Base-by-base conservation (phyloP, 1,284 basidiomycete genomes). In the Gomphus bonarii region DNA sequence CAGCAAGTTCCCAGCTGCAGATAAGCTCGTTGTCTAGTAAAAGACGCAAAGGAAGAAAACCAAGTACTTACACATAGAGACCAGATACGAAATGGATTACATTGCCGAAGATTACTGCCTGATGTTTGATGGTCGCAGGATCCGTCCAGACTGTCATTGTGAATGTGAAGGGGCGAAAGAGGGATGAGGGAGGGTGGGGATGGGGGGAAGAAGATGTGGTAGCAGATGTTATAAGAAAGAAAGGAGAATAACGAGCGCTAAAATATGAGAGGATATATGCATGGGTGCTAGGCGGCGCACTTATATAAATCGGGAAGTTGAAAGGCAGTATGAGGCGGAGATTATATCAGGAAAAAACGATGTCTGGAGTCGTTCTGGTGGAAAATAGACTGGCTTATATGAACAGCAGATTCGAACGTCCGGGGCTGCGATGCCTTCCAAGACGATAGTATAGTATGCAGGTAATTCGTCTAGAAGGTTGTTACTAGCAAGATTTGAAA, bases 211-310 rank as follows among this genome's bases (percentile, higher is more conserved):
- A 18, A 40, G 38, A 40, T n/a, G 38, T 16, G 42, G 8, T 22
- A 44, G 43, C 20, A 9, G 43, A 22, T 22, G 40, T 22, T 44
- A 44, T 44, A 31, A 84, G 69, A 65, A 85, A 85, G 66, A 84
- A 84, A 59, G 83, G 79, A 35, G 63, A 31, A 44, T 40, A 30
- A 46, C 25, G 63, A 59, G 22, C 18, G n/a, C n/a, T 1, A 33
- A 36, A 60, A 52, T 51, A 22, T 10, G 20, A 44, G 4, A 25
- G n/a, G 43, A 44, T 44, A 44, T 44, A 44, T 44, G 43, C 43
- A 11, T 44, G 20, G 20, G 43, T 22, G 20, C 43, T 5, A 44
- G 20, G 20, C 8, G 20, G 43, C 20, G 43, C 12, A 44, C 12
- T 44, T 3, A 3, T 7, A n/a, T 44, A 25, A 25, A 44, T 20